Percentiles rank a stretch among this genome's conserved stretches.
Evolutionary conservation across 495 filamentous ascomycete genomes (phyloP).

Genomic region (Talaromyces wortmannii): DNA sequence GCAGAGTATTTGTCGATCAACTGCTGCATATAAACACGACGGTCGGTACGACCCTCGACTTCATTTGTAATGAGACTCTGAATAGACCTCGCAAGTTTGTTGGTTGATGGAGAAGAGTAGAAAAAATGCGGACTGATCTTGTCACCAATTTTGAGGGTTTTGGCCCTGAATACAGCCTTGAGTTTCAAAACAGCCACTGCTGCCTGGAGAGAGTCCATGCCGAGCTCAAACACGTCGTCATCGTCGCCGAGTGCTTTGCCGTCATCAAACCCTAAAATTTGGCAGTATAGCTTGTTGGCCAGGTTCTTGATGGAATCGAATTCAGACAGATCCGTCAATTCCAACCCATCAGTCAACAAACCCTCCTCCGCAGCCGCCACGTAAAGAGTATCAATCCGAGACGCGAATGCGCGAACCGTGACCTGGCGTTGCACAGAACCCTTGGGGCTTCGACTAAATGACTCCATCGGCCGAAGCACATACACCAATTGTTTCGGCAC

Average conservation of each 20-base stretch:
- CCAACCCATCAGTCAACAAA: constrained; percentile 5
- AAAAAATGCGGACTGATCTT: constrained; percentile 1
- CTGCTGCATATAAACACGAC: not conserved
- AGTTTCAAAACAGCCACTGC: constrained; percentile 8
- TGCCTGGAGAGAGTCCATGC: constrained; percentile 48
- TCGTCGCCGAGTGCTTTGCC: constrained; percentile 1
- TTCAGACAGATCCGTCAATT: not conserved
- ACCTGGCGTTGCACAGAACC: constrained; percentile 32
- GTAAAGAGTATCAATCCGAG: constrained; percentile 21
- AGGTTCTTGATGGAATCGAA: not conserved
- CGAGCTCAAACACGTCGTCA: constrained; percentile 31
- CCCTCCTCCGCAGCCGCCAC: constrained; percentile 9
- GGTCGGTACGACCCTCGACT: constrained; percentile 8
- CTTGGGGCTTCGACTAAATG: constrained; percentile 34
- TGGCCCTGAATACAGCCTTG: not conserved
- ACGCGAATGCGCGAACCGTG: constrained; percentile 13
- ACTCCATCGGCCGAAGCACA: constrained; percentile 14
- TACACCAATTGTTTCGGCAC: constrained; percentile 30
- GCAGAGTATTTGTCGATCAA: not conserved
- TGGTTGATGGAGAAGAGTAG: constrained; percentile 1
- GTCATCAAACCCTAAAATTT: constrained; percentile 5
- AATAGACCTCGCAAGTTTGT: constrained; percentile 1
- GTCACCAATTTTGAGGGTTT: not conserved
- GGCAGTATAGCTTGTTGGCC: not conserved
- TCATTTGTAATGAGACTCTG: not conserved